These are phyloP conservation scores for Amoebophrya sp. DNA, from an alignment of 169 alveolate species.

Conservation along the genomic window DNA sequence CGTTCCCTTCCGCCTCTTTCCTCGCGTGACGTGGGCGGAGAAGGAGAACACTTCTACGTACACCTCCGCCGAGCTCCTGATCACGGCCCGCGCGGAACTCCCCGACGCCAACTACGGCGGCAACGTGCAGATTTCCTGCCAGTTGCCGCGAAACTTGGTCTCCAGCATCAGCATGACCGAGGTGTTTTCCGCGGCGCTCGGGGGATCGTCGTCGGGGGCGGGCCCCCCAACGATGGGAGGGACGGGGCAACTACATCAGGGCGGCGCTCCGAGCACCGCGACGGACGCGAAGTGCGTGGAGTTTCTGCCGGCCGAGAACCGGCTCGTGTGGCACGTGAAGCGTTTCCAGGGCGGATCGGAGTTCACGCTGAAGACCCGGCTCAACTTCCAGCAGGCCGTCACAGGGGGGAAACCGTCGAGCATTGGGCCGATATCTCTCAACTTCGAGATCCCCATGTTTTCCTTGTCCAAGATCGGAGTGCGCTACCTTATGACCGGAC, in stretches of 20 bases:
- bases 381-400: too few species aligned
- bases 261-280: background rate
- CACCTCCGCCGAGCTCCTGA: conserved; percentile 41
- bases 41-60: too few species aligned
- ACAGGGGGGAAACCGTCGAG: too few species aligned
- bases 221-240: background rate
- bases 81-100: conserved; percentile 58
- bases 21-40: conserved; percentile 21
- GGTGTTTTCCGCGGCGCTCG: too few species aligned
- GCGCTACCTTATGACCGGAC: too few species aligned
- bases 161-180: background rate
- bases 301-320: conserved; percentile 49
- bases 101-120: conserved; percentile 62
- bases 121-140: conserved; percentile 47
- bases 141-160: conserved; percentile 47
- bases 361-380: background rate
- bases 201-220: too few species aligned
- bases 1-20: conserved; percentile 46
- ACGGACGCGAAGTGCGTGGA: conserved; percentile 38
- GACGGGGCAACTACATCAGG: too few species aligned
- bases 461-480: conserved; percentile 52
- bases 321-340: conserved; percentile 68
- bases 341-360: conserved; percentile 64
- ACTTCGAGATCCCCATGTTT: conserved; percentile 87
- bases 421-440: conserved; percentile 71